Percentiles rank a stretch among this genome's conserved stretches.
These are phyloP conservation scores for Hemileccinum rubropunctum DNA, from an alignment of 768 basidiomycete genomes.

Conservation along the genomic window DNA sequence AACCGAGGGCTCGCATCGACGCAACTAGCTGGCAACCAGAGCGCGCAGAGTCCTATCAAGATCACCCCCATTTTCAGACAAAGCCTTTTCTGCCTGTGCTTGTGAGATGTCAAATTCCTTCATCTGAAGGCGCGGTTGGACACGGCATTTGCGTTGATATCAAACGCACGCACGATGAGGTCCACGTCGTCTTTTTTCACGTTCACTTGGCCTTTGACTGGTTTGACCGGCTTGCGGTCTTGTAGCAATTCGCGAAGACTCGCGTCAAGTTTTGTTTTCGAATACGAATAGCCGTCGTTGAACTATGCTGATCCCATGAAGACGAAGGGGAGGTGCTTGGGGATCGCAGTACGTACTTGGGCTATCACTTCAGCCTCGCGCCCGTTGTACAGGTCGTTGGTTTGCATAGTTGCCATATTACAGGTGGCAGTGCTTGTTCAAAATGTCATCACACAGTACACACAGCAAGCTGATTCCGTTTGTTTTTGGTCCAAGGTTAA, in stretches of 20 bases:
- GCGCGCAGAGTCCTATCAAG: conserved; percentile 26
- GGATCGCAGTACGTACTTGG: conserved; percentile 14
- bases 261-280: conserved; percentile 31
- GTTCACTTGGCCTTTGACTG: conserved; percentile 26
- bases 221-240: conserved; percentile 54
- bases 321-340: neutral
- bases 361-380: conserved; percentile 31
- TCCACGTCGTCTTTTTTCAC: conserved; percentile 31
- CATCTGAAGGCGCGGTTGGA: conserved; percentile 19
- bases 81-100: conserved; percentile 29
- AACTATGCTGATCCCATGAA: conserved; percentile 46
- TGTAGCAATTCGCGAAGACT: conserved; percentile 49
- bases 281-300: conserved; percentile 49
- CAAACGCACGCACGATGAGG: conserved; percentile 21
- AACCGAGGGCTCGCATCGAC: too few species aligned
- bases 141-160: neutral
- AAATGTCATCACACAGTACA: neutral
- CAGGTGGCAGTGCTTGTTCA: conserved; percentile 22
- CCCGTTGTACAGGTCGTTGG: conserved; percentile 26
- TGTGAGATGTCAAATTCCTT: conserved; percentile 29
- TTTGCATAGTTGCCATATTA: conserved; percentile 9
- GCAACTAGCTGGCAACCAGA: conserved; percentile 23
- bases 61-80: conserved; percentile 30
- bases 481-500: conserved; percentile 16
- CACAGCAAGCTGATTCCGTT: neutral